Conservation (phyloP, 495 filamentous ascomycete genomes). For the Neohortaea acidophila region DNA sequence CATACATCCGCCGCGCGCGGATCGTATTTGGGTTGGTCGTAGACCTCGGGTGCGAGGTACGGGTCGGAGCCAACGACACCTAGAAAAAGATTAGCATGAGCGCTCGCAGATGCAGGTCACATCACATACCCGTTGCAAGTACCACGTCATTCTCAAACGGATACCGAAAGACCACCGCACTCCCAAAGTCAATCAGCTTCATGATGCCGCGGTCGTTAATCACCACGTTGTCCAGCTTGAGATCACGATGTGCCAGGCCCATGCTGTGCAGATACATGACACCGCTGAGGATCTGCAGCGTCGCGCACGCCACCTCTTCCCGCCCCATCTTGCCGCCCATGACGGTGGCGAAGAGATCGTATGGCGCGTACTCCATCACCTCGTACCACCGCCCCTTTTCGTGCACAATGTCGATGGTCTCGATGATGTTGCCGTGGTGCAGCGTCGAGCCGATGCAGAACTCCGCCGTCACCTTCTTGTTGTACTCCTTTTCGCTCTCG, state of each 20-base stretch:
- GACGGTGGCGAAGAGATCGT: slow-evolving; percentile 90
- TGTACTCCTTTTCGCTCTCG: slow-evolving; percentile 86
- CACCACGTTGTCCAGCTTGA: slow-evolving; percentile 97
- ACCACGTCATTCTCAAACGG: slow-evolving; percentile 92
- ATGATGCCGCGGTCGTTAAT: slow-evolving; percentile 96
- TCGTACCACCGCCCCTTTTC: slow-evolving; percentile 95
- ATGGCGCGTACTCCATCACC: slow-evolving; percentile 99
- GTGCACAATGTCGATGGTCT: slow-evolving; percentile 91
- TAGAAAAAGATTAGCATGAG: slow-evolving; percentile 26
- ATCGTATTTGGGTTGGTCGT: slow-evolving; percentile 87
- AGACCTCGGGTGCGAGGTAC: slow-evolving; percentile 93
- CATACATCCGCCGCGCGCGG: slow-evolving; percentile 90
- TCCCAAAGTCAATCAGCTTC: slow-evolving; percentile 99
- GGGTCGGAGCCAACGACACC: slow-evolving; percentile 96
- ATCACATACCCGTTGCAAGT: slow-evolving; percentile 62
- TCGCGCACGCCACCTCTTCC: slow-evolving; percentile 78
- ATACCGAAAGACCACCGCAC: slow-evolving; percentile 90
- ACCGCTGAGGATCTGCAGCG: slow-evolving; percentile 86
- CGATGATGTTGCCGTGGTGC: slow-evolving; percentile 96
- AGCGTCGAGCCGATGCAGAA: slow-evolving; percentile 96
- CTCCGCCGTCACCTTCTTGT: slow-evolving; percentile 98
- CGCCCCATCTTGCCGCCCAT: slow-evolving; percentile 98
- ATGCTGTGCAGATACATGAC: slow-evolving; percentile 97
- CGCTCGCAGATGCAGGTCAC: background rate
- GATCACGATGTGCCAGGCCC: slow-evolving; percentile 86